Conservation (phyloP, 352 stramenopile species). For the Phytopythium oedochilum region DNA sequence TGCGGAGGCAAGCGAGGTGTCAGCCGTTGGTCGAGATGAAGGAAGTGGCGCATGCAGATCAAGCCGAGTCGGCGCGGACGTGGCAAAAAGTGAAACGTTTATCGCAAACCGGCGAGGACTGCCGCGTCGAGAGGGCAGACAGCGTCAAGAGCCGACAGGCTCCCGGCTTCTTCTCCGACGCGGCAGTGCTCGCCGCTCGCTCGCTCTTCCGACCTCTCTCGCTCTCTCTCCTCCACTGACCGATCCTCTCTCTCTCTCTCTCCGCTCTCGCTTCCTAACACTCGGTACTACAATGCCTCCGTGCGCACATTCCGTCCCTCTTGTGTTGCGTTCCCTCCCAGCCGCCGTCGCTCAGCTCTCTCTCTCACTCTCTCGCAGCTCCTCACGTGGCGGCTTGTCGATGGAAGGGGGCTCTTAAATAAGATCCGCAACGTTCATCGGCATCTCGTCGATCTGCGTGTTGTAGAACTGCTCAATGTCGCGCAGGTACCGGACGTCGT, state of each 20-base stretch:
- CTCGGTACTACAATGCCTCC: conserved; percentile 26
- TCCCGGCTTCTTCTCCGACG: too few relatives aligned
- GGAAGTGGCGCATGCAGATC: too few relatives aligned
- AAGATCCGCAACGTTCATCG: conserved; percentile 98
- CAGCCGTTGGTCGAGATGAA: too few relatives aligned
- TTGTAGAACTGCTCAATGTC: conserved; percentile 99
- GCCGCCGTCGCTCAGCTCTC: background rate
- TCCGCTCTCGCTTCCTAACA: conserved; percentile 30
- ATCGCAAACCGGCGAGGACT: conserved; percentile 6
- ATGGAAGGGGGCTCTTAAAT: conserved; percentile 87
- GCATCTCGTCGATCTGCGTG: conserved; percentile 99
- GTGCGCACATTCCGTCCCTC: conserved; percentile 23
- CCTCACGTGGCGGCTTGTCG: conserved; percentile 6
- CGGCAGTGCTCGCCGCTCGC: conserved; percentile 11
- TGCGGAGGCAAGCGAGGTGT: too few relatives aligned
- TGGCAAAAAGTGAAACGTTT: conserved; percentile 9
- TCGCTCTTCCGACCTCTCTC: conserved; percentile 9
- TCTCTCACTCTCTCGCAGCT: conserved; percentile 2
- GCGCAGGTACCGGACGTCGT: conserved; percentile 97
- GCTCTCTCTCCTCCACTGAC: conserved; percentile 14
- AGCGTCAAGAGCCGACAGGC: background rate
- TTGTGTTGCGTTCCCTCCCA: conserved; percentile 15
- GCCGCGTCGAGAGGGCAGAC: background rate
- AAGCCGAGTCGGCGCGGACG: background rate
- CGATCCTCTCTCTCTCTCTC: conserved; percentile 19